Base-by-base conservation (phyloP, 1,139 yeast genomes). In the Arxiozyma slooffiae region DNA sequence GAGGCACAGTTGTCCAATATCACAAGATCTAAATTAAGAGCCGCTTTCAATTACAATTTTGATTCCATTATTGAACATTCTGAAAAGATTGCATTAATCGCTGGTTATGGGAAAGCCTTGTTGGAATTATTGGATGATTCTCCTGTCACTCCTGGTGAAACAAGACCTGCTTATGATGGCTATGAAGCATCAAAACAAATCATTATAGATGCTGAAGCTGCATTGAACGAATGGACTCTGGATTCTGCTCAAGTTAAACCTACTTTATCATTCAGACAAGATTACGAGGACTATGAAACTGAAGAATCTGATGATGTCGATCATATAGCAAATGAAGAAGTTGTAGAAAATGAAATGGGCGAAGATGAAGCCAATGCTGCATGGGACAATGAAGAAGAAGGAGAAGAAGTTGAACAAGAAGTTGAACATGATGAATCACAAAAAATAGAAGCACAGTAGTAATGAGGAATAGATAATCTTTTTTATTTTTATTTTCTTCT, bases 81-180 rank as follows among this genome's bases (percentile, higher is more conserved):
- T 62, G 98, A 92, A 78, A 92, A 92, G 77, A 77, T 86, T 63
- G 97, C 97, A 49, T 78, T 92, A 68, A 88, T 92, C 74, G 97
- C 97, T 61, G 97, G 97, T 62, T 92, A 92, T 78, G 97, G 98
- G 73, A 92, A 90, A 79, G 96, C 97, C 47, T 76, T 92, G 57
- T 80, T 92, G 69, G 97, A 92, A 76, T 81, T 92, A 69, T 80
- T 92, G 68, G 97, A 92, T 70, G 97, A 90, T 71, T 76, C 95
- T 60, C 94, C 97, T 56, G 97, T 92, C 60, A 90, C 97, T 58
- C 98, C 98, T 59, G 98, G 98, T 76, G 98, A 92, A 78, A 87
- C 96, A 56, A 88, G 97, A 77, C 94, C 96, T 44, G 94, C 96
- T 56, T 92, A 92, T 72, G 97, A 92, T 67, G 97, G 98, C 61